Percentiles rank a stretch among this genome's conserved stretches.
Evolutionary conservation across 2,329 filamentous ascomycete species (phyloP).

Genomic region (Alternaria gaisen): DNA sequence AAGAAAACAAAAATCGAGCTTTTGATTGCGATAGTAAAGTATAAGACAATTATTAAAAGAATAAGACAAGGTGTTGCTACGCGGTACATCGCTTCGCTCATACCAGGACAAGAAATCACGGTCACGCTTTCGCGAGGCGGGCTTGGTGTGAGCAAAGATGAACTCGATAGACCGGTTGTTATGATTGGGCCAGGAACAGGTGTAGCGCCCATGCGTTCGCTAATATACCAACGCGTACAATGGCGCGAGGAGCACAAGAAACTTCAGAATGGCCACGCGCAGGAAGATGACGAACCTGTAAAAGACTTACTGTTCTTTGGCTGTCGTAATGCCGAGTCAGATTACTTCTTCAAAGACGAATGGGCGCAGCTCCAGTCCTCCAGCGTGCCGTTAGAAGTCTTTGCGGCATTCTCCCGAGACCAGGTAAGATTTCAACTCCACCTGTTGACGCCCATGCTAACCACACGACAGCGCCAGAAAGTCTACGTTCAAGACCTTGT

Average conservation of each 20-base stretch:
- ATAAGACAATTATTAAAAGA: conserved; percentile 84
- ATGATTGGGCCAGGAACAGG: conserved; percentile 88
- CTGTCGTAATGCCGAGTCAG: conserved; percentile 75
- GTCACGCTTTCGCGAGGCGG: conserved; percentile 67
- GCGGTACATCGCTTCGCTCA: conserved; percentile 77
- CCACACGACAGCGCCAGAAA: conserved; percentile 57
- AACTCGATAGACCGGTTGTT: conserved; percentile 68
- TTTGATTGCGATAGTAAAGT: conserved; percentile 88
- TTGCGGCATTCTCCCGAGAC: conserved; percentile 76
- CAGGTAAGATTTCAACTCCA: conserved; percentile 51
- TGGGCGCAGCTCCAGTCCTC: conserved; percentile 65
- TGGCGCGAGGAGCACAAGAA: conserved; percentile 46
- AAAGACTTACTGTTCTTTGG: conserved; percentile 78
- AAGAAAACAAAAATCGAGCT: conserved; percentile 69
- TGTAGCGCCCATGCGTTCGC: conserved; percentile 80
- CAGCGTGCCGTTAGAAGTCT: conserved; percentile 60
- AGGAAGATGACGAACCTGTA: not conserved
- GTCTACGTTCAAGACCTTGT: conserved; percentile 74
- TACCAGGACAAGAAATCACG: conserved; percentile 64
- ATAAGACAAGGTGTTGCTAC: conserved; percentile 90
- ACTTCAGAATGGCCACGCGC: not conserved
- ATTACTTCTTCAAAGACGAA: conserved; percentile 84
- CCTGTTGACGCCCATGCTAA: not conserved
- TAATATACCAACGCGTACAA: conserved; percentile 75
- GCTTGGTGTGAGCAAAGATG: conserved; percentile 50